phyloP scores from a whole-genome alignment of 208 protist genomes.

The Leishmania braziliensis region DNA sequence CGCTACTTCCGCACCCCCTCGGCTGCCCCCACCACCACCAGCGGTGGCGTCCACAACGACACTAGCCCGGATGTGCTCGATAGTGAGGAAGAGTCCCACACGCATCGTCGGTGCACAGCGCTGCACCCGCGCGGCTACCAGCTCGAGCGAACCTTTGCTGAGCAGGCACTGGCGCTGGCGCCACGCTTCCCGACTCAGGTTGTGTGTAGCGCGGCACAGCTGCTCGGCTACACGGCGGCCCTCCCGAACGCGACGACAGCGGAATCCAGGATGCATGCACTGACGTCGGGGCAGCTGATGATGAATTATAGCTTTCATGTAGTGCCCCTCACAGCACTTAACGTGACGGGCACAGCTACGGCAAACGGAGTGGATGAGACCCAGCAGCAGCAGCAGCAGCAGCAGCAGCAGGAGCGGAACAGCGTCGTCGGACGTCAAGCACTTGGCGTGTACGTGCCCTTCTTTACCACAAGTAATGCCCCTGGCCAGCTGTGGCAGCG shows the following conservation, averaged over 20 bases:
- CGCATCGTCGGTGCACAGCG: not conserved
- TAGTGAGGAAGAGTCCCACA: not conserved
- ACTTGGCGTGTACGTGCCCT: conserved; percentile 23
- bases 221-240: conserved; percentile 38
- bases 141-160: conserved; percentile 89
- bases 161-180: conserved; percentile 77
- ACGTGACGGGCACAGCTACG: not conserved
- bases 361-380: not conserved
- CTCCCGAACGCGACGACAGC: not conserved
- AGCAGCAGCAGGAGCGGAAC: not conserved
- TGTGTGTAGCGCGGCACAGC: conserved; percentile 58
- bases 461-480: not conserved
- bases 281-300: conserved; percentile 16
- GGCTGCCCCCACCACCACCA: not conserved
- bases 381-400: conserved; percentile 7
- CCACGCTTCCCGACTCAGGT: conserved; percentile 76
- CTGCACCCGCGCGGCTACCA: conserved; percentile 23
- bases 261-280: not conserved
- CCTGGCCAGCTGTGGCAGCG: conserved; percentile 14
- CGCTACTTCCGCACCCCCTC: conserved; percentile 41
- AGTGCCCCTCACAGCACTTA: not conserved
- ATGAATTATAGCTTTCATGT: conserved; percentile 21
- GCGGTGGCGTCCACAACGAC: conserved; percentile 1
- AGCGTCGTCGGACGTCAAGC: not conserved
- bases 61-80: not conserved